Conservation (phyloP, 202 grass and related monocot species). For the Carex arenaria region DNA sequence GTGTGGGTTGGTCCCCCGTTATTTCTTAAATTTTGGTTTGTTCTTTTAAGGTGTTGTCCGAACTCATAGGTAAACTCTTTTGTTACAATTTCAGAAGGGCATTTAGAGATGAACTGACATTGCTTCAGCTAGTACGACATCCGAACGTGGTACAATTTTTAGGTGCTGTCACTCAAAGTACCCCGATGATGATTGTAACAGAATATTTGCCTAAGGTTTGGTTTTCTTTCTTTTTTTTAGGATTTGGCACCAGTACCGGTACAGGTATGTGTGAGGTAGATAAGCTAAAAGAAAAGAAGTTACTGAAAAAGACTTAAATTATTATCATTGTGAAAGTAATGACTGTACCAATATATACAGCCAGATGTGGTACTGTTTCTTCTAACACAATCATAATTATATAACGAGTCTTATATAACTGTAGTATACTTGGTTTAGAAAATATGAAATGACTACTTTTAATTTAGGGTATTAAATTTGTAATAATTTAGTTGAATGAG, state of each 20-base stretch:
- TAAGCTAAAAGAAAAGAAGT: not conserved
- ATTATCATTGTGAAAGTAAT: not conserved
- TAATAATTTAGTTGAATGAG: constrained; percentile 12
- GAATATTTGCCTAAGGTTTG: constrained; percentile 97
- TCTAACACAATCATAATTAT: not conserved
- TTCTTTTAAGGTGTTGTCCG: constrained; percentile 8
- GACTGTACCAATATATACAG: not conserved
- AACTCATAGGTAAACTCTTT: constrained; percentile 27
- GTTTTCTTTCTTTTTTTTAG: constrained; percentile 2
- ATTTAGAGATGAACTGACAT: constrained; percentile 88
- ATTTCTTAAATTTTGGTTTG: constrained; percentile 5
- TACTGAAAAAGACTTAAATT: not conserved
- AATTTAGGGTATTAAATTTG: not conserved
- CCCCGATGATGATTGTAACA: constrained; percentile 98
- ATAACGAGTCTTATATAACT: not conserved
- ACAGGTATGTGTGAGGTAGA: not conserved
- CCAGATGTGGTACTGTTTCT: not conserved
- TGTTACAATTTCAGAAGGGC: constrained; percentile 47
- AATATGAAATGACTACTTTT: not conserved
- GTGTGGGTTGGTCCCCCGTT: constrained; percentile 69
- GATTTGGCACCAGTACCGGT: not conserved
- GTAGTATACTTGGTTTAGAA: not conserved
- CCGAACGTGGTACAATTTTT: constrained; percentile 98
- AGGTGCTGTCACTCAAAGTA: constrained; percentile 97
- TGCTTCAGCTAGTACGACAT: constrained; percentile 91